Evolutionary conservation across 2,329 filamentous ascomycete species (phyloP).

Genomic region (Capronia americana): DNA sequence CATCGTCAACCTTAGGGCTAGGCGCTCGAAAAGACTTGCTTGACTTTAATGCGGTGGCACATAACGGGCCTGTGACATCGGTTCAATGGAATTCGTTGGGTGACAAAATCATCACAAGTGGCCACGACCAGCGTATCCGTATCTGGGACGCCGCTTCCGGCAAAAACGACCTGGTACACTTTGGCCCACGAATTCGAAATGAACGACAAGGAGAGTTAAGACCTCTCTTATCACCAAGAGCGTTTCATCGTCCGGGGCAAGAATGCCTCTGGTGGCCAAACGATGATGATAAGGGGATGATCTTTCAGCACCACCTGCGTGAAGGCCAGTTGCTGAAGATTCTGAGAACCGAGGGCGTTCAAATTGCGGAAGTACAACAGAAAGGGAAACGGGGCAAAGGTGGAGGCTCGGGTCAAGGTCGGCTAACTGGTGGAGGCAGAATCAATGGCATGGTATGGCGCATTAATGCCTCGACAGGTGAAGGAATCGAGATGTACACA

Average conservation of each 20-base stretch:
- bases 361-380: constrained; percentile 43
- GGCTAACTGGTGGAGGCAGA: constrained; percentile 60
- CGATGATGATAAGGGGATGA: constrained; percentile 69
- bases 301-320: constrained; percentile 79
- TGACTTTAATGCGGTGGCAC: constrained; percentile 64
- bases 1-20: constrained; percentile 39
- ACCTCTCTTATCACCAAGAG: constrained; percentile 68
- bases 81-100: constrained; percentile 85
- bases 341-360: constrained; percentile 67
- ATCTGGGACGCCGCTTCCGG: constrained; percentile 85
- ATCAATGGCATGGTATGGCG: constrained; percentile 80
- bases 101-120: constrained; percentile 75
- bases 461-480: constrained; percentile 61
- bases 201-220: constrained; percentile 60
- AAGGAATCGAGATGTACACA: constrained; percentile 76
- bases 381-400: constrained; percentile 10
- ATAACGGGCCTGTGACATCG: constrained; percentile 82
- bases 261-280: constrained; percentile 84
- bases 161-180: constrained; percentile 85
- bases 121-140: constrained; percentile 81
- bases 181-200: constrained; percentile 83
- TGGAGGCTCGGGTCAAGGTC: constrained; percentile 22
- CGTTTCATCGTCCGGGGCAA: constrained; percentile 58
- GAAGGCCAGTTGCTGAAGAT: constrained; percentile 75
- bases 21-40: constrained; percentile 43